These are phyloP conservation scores for Termitomyces sp. DNA, from an alignment of 1,284 basidiomycete species.

Conservation along the genomic window DNA sequence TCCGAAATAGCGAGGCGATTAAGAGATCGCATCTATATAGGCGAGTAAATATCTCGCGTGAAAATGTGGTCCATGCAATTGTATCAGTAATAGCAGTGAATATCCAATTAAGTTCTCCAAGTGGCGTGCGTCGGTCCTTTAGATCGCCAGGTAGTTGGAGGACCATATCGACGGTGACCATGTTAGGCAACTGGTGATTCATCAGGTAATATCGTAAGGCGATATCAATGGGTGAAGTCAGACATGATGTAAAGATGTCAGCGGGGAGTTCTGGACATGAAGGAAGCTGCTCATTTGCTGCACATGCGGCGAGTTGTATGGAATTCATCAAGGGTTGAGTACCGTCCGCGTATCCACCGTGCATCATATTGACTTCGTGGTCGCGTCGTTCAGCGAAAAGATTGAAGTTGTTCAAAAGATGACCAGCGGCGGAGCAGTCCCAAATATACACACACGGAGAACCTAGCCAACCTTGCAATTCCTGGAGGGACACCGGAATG, in stretches of 20 bases:
- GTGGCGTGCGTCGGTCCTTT: slow-evolving; percentile 91
- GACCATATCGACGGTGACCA: slow-evolving; percentile 86
- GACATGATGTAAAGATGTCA: slow-evolving; percentile 95
- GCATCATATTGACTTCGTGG: slow-evolving; percentile 61
- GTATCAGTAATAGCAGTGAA: slow-evolving; percentile 99
- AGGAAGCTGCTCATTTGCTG: slow-evolving; percentile 87
- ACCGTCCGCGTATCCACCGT: slow-evolving; percentile 58
- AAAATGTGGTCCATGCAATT: slow-evolving; percentile 98
- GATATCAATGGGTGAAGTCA: slow-evolving; percentile 98
- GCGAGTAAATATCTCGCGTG: slow-evolving; percentile 88
- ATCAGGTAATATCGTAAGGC: slow-evolving; percentile 93
- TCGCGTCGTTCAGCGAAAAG: slow-evolving; percentile 84
- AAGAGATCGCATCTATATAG: slow-evolving; percentile 95
- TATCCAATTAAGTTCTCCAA: slow-evolving; percentile 99
- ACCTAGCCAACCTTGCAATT: slow-evolving; percentile 88
- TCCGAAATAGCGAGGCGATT: slow-evolving; percentile 94
- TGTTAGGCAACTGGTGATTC: slow-evolving; percentile 78
- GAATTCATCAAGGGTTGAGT: slow-evolving; percentile 80
- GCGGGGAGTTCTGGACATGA: slow-evolving; percentile 96
- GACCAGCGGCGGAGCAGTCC: slow-evolving; percentile 96
- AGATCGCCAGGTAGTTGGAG: slow-evolving; percentile 95
- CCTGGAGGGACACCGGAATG: slow-evolving; percentile 92
- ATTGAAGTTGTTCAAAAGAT: slow-evolving; percentile 90
- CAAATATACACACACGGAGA: slow-evolving; percentile 97
- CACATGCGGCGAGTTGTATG: slow-evolving; percentile 94